These are phyloP conservation scores for Suaeda aralocaspica DNA, from an alignment of 148 eudicot species.

Conservation along the genomic window DNA sequence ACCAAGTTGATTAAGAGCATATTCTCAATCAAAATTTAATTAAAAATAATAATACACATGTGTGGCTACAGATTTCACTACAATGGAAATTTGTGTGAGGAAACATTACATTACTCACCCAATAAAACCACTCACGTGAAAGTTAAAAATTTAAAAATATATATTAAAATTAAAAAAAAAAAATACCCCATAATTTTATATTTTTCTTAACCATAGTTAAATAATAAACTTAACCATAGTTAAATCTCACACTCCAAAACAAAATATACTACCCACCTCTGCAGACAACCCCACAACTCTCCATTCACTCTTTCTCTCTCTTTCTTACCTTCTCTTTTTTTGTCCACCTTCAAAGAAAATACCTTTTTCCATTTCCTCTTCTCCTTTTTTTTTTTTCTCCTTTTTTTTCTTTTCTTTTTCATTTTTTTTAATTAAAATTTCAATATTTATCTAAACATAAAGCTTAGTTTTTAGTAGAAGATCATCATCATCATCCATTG, in stretches of 20 bases:
- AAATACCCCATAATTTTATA: not conserved
- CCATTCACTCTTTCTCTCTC: not conserved
- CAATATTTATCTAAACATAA: not conserved
- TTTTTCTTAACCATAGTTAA: not conserved
- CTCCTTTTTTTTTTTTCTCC: not conserved
- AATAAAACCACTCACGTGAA: conserved; percentile 13
- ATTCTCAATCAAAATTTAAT: not conserved
- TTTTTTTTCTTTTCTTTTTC: not conserved
- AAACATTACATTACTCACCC: not conserved
- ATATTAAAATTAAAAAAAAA: no score
- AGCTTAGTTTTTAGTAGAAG: not conserved
- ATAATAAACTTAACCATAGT: not conserved
- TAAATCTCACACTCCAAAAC: conserved; percentile 1
- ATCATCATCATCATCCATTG: conserved; percentile 16
- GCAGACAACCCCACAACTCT: not conserved
- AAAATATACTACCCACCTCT: not conserved
- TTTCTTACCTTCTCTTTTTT: not conserved
- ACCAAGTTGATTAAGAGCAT: not conserved
- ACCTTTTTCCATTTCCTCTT: not conserved
- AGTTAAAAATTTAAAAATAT: no score
- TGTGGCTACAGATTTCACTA: not conserved
- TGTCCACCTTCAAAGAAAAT: not conserved
- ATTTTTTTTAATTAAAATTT: no score
- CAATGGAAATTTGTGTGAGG: not conserved
- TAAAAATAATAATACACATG: not conserved